Conservation (phyloP, 2,329 filamentous ascomycete genomes). For the Akanthomyces uredinophilus region DNA sequence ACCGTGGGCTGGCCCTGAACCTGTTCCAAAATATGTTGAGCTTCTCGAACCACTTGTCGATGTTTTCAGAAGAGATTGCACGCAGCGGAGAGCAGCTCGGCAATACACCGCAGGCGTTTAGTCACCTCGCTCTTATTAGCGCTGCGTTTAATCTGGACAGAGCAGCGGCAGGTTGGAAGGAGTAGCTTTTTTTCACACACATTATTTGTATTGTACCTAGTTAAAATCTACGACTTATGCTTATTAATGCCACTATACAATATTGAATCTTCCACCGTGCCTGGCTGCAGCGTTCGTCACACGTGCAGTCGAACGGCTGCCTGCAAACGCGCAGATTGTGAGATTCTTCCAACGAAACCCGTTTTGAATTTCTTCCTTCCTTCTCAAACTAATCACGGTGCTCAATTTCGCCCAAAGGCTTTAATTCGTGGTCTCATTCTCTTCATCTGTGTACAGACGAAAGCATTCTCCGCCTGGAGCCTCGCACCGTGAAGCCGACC, state of each 20-base stretch:
- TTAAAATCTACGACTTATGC: not conserved
- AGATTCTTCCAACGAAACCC: not conserved
- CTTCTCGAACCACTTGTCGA: constrained; percentile 70
- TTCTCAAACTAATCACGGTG: too few relatives aligned
- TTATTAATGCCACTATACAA: not conserved
- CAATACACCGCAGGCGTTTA: constrained; percentile 76
- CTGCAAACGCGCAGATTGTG: not conserved
- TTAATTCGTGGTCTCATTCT: too few relatives aligned
- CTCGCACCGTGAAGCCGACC: too few relatives aligned
- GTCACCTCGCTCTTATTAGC: constrained; percentile 68
- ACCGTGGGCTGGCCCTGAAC: constrained; percentile 56
- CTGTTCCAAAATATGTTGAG: constrained; percentile 74
- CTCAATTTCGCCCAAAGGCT: too few relatives aligned
- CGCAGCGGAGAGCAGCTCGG: constrained; percentile 71
- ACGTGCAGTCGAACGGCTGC: not conserved
- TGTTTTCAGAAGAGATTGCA: constrained; percentile 77
- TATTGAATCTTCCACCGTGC: not conserved
- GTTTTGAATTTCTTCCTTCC: too few relatives aligned
- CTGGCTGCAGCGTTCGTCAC: not conserved
- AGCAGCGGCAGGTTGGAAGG: not conserved
- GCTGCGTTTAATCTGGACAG: constrained; percentile 68
- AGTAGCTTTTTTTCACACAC: not conserved
- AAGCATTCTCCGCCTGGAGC: too few relatives aligned
- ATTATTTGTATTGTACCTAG: not conserved
- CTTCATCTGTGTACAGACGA: too few relatives aligned